phyloP scores from a whole-genome alignment of 1,139 yeast genomes.

The Magnusiomyces tetraspermus region DNA sequence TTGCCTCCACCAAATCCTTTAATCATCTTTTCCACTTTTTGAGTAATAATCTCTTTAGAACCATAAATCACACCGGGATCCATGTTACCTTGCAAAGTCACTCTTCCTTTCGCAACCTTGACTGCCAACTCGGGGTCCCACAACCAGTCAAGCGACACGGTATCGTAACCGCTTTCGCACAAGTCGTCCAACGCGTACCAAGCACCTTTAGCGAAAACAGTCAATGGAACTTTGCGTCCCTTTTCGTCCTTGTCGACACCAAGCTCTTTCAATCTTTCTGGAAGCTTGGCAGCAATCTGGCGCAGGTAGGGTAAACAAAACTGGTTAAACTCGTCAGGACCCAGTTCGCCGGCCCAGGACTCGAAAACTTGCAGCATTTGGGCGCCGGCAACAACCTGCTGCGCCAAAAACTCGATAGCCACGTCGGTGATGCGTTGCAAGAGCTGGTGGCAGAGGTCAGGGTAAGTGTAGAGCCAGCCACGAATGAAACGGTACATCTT shows the following conservation, averaged over 20 bases:
- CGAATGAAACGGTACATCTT: slow-evolving; percentile 84
- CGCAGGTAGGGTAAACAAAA: slow-evolving; percentile 82
- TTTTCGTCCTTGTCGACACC: slow-evolving; percentile 1
- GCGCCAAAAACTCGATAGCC: slow-evolving; percentile 85
- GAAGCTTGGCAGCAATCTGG: slow-evolving; percentile 64
- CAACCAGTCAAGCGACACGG: slow-evolving; percentile 87
- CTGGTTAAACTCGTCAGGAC: slow-evolving; percentile 78
- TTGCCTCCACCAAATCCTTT: slow-evolving; percentile 87
- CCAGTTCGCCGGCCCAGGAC: slow-evolving; percentile 96
- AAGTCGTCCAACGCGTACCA: slow-evolving; percentile 92
- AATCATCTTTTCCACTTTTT: slow-evolving; percentile 81
- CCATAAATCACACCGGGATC: slow-evolving; percentile 96
- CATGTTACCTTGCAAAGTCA: slow-evolving; percentile 85
- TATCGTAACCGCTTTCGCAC: slow-evolving; percentile 76
- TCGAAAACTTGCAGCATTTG: slow-evolving; percentile 95
- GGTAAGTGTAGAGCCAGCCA: slow-evolving; percentile 80
- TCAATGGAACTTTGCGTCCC: slow-evolving; percentile 78
- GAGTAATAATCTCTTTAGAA: slow-evolving; percentile 64
- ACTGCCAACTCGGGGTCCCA: slow-evolving; percentile 83
- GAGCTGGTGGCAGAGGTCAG: slow-evolving; percentile 60
- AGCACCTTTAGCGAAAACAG: slow-evolving; percentile 91
- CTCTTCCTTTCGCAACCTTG: slow-evolving; percentile 64
- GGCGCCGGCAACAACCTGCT: slow-evolving; percentile 95
- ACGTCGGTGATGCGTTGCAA: slow-evolving; percentile 77
- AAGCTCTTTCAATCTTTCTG: slow-evolving; percentile 57